Percentiles rank a stretch among this genome's conserved stretches.
Evolutionary conservation across 805 yeast genomes (phyloP).

Genomic region (Spathaspora sp.): DNA sequence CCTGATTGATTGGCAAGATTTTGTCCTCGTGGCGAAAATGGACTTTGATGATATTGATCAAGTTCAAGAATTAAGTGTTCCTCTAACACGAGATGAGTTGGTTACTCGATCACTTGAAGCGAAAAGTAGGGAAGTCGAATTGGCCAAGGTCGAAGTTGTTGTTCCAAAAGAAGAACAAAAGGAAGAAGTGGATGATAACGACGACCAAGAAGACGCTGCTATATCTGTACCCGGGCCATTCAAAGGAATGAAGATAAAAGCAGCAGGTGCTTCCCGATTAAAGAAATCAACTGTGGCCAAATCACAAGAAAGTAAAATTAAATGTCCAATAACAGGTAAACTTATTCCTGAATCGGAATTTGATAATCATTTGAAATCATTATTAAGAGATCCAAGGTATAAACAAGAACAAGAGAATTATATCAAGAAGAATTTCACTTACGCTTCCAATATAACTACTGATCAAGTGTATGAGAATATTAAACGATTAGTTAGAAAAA

Average conservation of each 20-base stretch:
- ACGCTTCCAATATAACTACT: constrained; percentile 46
- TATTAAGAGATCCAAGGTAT: constrained; percentile 76
- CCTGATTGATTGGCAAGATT: constrained; percentile 85
- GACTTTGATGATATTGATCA: constrained; percentile 61
- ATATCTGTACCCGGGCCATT: constrained; percentile 14
- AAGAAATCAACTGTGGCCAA: constrained; percentile 17
- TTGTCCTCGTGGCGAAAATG: constrained; percentile 65
- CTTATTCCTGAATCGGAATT: constrained; percentile 67
- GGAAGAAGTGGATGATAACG: not conserved
- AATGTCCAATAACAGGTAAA: constrained; percentile 78
- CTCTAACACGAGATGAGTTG: constrained; percentile 56
- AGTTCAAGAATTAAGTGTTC: constrained; percentile 50
- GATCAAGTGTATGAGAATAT: constrained; percentile 63
- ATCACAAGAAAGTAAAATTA: constrained; percentile 25
- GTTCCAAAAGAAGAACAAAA: not conserved
- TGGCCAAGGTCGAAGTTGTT: constrained; percentile 5
- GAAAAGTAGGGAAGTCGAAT: constrained; percentile 29
- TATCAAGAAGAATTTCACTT: constrained; percentile 50
- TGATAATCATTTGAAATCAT: constrained; percentile 64
- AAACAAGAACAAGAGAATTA: constrained; percentile 63
- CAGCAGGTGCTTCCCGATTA: constrained; percentile 68
- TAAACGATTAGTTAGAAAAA: constrained; percentile 40
- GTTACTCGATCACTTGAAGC: constrained; percentile 59
- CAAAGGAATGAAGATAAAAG: constrained; percentile 60
- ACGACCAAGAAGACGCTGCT: not conserved